Evolutionary conservation across 1,284 basidiomycete species (phyloP).

Genomic region (Tylopilus sp.): DNA sequence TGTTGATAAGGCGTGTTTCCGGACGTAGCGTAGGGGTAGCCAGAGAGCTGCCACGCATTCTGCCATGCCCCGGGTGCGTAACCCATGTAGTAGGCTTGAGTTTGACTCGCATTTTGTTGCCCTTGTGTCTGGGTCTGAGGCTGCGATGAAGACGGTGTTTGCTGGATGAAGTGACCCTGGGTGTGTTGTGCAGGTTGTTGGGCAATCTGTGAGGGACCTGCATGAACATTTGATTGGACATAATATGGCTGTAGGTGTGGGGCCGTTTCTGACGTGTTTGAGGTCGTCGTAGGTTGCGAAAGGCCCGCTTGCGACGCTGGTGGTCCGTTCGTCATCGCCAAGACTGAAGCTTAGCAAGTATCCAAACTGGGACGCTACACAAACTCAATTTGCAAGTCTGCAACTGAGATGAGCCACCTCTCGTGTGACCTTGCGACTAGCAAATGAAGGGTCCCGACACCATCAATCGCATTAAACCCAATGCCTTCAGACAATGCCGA

Average conservation of each 20-base stretch:
- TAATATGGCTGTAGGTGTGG: conserved; percentile 24
- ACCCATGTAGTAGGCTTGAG: conserved; percentile 42
- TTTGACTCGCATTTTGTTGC: conserved; percentile 41
- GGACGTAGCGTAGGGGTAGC: conserved; percentile 43
- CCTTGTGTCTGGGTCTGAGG: conserved; percentile 14
- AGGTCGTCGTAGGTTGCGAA: conserved; percentile 25
- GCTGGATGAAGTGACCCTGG: conserved; percentile 30
- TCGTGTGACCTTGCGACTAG: no score
- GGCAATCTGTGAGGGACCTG: conserved; percentile 30
- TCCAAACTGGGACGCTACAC: conserved; percentile 6
- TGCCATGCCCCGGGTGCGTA: conserved; percentile 45
- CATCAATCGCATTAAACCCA: no score
- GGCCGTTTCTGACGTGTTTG: conserved; percentile 23
- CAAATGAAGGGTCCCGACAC: no score
- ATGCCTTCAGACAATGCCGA: not conserved
- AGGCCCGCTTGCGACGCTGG: conserved; percentile 33
- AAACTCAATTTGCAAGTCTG: no score
- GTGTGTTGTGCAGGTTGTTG: conserved; percentile 31
- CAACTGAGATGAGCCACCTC: no score
- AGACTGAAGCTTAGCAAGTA: no score
- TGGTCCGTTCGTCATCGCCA: conserved; percentile 35
- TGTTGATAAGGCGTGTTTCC: conserved; percentile 45
- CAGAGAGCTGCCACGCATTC: conserved; percentile 46
- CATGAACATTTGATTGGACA: conserved; percentile 21
- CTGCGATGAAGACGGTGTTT: conserved; percentile 29